phyloP scores from a whole-genome alignment of 169 alveolate genomes.

The Eimeria praecox region DNA sequence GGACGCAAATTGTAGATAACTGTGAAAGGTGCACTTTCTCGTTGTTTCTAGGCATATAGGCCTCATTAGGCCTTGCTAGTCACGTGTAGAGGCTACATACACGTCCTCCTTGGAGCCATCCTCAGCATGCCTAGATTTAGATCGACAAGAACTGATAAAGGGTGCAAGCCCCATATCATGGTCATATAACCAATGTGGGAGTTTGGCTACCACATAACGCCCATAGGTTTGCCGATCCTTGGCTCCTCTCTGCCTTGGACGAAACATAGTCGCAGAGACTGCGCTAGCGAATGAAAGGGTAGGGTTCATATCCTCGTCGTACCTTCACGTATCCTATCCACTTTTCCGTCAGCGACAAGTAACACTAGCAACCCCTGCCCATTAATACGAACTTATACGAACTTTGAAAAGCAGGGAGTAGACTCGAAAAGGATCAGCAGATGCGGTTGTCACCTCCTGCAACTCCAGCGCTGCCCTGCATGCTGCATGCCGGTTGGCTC shows the following conservation, averaged over 20 bases:
- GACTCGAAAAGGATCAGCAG: background rate
- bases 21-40: background rate
- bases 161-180: background rate
- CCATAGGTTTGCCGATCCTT: background rate
- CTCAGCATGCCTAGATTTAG: background rate
- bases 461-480: background rate
- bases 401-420: background rate
- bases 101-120: background rate
- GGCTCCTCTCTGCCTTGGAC: background rate
- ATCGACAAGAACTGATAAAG: background rate
- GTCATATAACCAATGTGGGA: background rate
- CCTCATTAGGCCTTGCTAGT: background rate
- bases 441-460: background rate
- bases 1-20: too few relatives aligned
- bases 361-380: background rate
- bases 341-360: background rate
- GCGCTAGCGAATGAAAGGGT: background rate
- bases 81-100: too few relatives aligned
- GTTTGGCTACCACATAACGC: background rate
- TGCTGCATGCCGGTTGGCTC: background rate
- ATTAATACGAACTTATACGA: background rate
- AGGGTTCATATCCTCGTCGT: background rate
- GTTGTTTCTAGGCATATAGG: background rate
- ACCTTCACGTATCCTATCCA: background rate
- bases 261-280: background rate